These are phyloP conservation scores for Globisporangium yorkense DNA, from an alignment of 352 stramenopile species.

Conservation along the genomic window DNA sequence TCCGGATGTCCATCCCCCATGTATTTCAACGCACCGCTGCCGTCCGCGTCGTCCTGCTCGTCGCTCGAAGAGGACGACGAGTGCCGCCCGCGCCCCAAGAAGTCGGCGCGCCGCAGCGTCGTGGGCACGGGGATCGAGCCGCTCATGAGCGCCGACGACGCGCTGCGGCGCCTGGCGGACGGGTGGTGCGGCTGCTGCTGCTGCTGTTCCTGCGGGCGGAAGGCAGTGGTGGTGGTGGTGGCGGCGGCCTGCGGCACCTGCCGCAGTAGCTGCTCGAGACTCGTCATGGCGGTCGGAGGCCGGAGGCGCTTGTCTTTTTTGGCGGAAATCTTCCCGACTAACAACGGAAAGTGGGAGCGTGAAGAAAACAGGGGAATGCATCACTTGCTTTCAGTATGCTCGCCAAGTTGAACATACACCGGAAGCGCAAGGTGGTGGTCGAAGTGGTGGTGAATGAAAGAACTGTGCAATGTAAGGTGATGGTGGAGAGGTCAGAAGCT, in stretches of 20 bases:
- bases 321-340: neutral
- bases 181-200: neutral
- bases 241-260: slow-evolving; percentile 1
- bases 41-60: slow-evolving; percentile 8
- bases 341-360: neutral
- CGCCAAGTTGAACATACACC: neutral
- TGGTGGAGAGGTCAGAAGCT: slow-evolving; percentile 47
- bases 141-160: slow-evolving; percentile 7
- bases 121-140: slow-evolving; percentile 16
- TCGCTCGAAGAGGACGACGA: slow-evolving; percentile 16
- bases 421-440: neutral
- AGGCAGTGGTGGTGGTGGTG: neutral
- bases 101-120: slow-evolving; percentile 11
- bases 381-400: neutral
- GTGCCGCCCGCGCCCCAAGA: slow-evolving; percentile 13
- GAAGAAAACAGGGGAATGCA: neutral
- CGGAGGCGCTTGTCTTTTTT: neutral
- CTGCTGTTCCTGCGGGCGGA: neutral
- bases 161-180: neutral
- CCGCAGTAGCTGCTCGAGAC: slow-evolving; percentile 15
- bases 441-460: neutral
- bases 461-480: neutral
- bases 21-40: slow-evolving; percentile 3
- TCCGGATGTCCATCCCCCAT: neutral
- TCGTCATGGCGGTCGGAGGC: slow-evolving; percentile 6